These are phyloP conservation scores for Trametes cinnabarina DNA, from an alignment of 768 basidiomycete genomes.

Conservation along the genomic window DNA sequence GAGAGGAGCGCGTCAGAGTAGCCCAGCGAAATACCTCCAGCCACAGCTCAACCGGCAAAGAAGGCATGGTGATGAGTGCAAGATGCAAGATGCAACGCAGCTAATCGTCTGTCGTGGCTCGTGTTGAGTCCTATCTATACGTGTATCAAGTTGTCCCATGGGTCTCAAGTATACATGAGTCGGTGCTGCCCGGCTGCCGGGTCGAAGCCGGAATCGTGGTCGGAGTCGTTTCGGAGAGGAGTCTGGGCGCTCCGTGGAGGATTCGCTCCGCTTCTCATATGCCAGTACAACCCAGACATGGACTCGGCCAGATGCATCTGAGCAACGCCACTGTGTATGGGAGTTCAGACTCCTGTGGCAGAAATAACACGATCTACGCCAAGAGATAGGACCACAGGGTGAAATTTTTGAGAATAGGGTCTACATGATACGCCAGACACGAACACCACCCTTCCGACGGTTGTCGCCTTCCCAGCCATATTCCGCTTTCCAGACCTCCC, in stretches of 20 bases:
- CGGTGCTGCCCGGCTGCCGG: too few relatives aligned
- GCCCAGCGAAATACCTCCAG: constrained; percentile 29
- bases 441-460: constrained; percentile 27
- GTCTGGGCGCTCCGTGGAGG: not conserved
- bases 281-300: not conserved
- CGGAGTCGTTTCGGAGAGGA: not conserved
- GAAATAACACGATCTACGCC: too few relatives aligned
- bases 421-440: constrained; percentile 18
- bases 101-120: too few relatives aligned
- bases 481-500: constrained; percentile 23
- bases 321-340: not conserved
- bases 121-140: too few relatives aligned
- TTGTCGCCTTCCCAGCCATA: constrained; percentile 28
- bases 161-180: too few relatives aligned
- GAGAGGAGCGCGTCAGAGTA: constrained; percentile 38
- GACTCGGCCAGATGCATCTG: not conserved
- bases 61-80: not conserved
- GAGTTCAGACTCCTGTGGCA: not conserved
- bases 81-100: not conserved
- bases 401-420: not conserved
- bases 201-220: too few relatives aligned
- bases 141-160: too few relatives aligned
- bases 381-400: too few relatives aligned
- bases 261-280: too few relatives aligned
- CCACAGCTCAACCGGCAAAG: constrained; percentile 28